Evolutionary conservation across 768 basidiomycete genomes (phyloP).

Genomic region (Rubroboletus pulcherrimus): DNA sequence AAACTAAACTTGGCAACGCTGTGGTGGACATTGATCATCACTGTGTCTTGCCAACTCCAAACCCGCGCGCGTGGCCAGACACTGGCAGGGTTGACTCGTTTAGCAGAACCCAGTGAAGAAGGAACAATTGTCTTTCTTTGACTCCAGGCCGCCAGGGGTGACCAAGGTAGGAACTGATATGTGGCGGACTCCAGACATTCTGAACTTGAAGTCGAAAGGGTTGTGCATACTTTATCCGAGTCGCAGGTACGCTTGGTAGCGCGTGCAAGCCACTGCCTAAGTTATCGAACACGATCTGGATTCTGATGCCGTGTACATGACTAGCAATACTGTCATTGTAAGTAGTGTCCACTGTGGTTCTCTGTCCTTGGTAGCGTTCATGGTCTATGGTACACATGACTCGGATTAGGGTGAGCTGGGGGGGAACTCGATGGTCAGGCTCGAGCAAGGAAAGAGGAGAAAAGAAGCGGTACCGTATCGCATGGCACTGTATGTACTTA

Average conservation of each 20-base stretch:
- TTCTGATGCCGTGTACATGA: neutral
- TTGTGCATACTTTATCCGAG: neutral
- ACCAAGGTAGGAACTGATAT: too few species aligned
- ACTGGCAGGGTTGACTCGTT: too few species aligned
- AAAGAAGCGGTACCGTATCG: neutral
- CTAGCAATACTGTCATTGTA: neutral
- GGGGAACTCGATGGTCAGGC: conserved; percentile 2
- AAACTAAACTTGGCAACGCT: too few species aligned
- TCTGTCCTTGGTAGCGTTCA: neutral
- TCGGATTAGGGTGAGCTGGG: neutral
- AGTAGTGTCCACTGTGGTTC: neutral
- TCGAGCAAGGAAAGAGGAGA: neutral
- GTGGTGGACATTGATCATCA: too few species aligned
- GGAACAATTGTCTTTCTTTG: too few species aligned
- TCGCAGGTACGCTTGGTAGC: neutral
- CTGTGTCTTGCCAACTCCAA: too few species aligned
- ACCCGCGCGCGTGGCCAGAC: too few species aligned
- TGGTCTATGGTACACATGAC: neutral
- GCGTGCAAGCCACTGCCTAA: neutral
- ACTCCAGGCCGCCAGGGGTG: too few species aligned
- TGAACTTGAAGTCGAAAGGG: neutral
- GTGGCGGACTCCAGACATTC: too few species aligned
- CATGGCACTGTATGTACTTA: neutral
- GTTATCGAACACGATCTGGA: neutral
- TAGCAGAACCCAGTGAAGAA: too few species aligned